Conservation (phyloP, 1,284 basidiomycete species). For the Cutaneotrichosporon cavernicola region DNA sequence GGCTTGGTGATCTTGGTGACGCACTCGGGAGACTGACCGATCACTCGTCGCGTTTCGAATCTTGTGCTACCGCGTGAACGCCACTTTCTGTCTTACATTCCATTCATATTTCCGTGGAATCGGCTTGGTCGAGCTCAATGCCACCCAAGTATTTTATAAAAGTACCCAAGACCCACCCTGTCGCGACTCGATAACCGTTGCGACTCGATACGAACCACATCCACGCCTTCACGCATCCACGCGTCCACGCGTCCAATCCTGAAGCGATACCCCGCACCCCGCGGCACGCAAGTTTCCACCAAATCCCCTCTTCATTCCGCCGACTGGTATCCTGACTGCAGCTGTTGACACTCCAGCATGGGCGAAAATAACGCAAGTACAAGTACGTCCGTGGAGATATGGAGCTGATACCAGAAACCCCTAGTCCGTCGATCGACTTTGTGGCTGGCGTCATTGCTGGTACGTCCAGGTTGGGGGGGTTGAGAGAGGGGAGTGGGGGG, state of each 20-base stretch:
- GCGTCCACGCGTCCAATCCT: neutral
- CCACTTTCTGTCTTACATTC: neutral
- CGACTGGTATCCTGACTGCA: neutral
- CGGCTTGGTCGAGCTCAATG: neutral
- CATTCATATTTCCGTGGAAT: constrained; percentile 1
- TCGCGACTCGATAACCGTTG: no score
- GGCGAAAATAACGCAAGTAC: neutral
- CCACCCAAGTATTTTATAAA: no score
- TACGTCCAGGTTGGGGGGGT: constrained; percentile 12
- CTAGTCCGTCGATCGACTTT: constrained; percentile 44
- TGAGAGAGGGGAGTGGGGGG: neutral
- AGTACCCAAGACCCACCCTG: no score
- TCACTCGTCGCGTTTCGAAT: neutral
- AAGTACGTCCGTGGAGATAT: neutral
- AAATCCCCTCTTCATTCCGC: neutral
- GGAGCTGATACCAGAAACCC: constrained; percentile 4
- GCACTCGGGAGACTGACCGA: neutral
- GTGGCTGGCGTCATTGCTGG: constrained; percentile 50
- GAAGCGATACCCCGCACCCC: neutral
- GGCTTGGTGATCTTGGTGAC: neutral
- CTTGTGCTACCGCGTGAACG: neutral
- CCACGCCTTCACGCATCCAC: no score
- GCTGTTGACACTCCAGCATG: neutral
- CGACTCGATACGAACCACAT: neutral
- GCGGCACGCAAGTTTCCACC: neutral